phyloP scores from a whole-genome alignment of 352 stramenopile species.

The Globisporangium heterothallicum region DNA sequence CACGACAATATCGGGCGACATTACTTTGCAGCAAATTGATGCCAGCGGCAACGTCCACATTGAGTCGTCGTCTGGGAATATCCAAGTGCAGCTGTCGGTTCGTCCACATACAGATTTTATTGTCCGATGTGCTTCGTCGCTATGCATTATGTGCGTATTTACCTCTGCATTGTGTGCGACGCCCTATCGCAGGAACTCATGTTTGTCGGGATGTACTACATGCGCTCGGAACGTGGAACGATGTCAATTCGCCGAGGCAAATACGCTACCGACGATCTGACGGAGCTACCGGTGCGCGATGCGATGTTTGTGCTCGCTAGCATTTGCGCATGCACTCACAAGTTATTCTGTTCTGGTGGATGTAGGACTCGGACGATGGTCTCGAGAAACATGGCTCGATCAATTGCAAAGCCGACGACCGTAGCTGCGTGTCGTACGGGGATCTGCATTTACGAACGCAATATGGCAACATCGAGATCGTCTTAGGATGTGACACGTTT shows the following conservation, averaged over 20 bases:
- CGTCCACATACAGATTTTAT: background rate
- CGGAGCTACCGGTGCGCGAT: conserved; percentile 24
- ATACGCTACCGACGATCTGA: conserved; percentile 44
- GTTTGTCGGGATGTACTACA: conserved; percentile 61
- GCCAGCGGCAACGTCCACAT: conserved; percentile 52
- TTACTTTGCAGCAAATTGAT: conserved; percentile 43
- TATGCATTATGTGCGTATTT: background rate
- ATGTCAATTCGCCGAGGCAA: conserved; percentile 55
- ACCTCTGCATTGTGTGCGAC: background rate
- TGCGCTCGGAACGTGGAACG: conserved; percentile 53
- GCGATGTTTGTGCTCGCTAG: background rate
- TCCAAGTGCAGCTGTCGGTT: conserved; percentile 48
- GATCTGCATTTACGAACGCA: conserved; percentile 57
- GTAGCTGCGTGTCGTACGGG: conserved; percentile 58
- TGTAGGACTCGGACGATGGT: conserved; percentile 8
- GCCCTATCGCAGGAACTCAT: conserved; percentile 33
- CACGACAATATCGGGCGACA: conserved; percentile 46
- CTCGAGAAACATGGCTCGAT: conserved; percentile 54
- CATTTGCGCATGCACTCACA: background rate
- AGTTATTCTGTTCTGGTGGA: background rate
- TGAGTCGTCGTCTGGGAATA: conserved; percentile 60
- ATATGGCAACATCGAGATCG: conserved; percentile 59
- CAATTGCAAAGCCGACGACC: conserved; percentile 47
- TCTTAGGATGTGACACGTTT: conserved; percentile 63
- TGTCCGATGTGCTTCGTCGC: too few relatives aligned